phyloP scores from a whole-genome alignment of 129 eudicot genomes.

The Rutidosis leptorrhynchoides region DNA sequence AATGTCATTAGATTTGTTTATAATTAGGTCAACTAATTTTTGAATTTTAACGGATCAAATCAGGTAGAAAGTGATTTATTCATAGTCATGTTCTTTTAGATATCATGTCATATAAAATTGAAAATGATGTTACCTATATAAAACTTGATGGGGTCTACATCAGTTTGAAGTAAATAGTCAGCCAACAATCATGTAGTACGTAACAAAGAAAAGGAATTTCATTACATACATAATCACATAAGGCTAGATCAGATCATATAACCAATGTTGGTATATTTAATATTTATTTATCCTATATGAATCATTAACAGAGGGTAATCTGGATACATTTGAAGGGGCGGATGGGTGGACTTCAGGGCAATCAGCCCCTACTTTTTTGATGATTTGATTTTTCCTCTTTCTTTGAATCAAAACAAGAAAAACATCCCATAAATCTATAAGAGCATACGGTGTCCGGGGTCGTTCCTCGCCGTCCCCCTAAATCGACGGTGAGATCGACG shows the following conservation, averaged over 20 bases:
- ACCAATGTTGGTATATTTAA: conserved; percentile 3
- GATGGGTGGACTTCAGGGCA: conserved; percentile 45
- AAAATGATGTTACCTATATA: conserved; percentile 9
- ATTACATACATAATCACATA: not conserved
- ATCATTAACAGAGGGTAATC: conserved; percentile 88
- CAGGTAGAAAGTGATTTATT: not conserved
- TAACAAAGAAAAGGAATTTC: conserved; percentile 1
- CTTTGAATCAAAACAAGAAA: conserved; percentile 88
- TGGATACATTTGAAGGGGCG: conserved; percentile 63
- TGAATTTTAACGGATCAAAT: not conserved
- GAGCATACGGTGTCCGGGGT: too few relatives aligned
- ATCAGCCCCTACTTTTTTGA: conserved; percentile 44
- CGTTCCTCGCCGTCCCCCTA: too few relatives aligned
- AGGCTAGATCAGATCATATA: conserved; percentile 50
- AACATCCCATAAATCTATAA: conserved; percentile 68
- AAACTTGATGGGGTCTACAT: conserved; percentile 34
- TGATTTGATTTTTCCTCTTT: conserved; percentile 63
- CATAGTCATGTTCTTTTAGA: not conserved
- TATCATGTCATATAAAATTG: conserved; percentile 9
- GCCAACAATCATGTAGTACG: conserved; percentile 1
- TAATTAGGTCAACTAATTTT: not conserved
- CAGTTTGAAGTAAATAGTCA: conserved; percentile 20
- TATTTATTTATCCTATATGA: not conserved
- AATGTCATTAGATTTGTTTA: conserved; percentile 15
- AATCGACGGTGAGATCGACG: too few relatives aligned